Conservation (phyloP, 225 moss, liverwort and hornwort genomes). For the Straminergon stramineum region DNA sequence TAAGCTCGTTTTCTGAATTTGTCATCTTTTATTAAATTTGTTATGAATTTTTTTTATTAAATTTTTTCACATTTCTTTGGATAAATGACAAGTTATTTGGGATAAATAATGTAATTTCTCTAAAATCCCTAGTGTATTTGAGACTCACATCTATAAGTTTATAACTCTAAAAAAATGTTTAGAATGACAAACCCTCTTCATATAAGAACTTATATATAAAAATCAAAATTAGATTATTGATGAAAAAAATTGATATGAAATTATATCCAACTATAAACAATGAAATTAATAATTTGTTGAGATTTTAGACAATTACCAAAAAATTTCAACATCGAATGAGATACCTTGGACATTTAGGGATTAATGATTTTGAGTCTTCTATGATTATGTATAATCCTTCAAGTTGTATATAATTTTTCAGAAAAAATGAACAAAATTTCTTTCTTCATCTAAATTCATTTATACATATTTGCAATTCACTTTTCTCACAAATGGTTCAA, state of each 20-base stretch:
- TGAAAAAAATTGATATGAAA: background rate
- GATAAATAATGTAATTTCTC: rapidly evolving
- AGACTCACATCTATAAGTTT: background rate
- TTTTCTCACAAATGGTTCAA: background rate
- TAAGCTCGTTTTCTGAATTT: background rate
- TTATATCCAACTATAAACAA: background rate
- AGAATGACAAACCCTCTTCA: too few relatives aligned
- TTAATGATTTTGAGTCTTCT: background rate
- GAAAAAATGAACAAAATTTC: rapidly evolving
- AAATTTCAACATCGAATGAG: background rate
- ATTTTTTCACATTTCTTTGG: too few relatives aligned
- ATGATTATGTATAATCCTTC: too few relatives aligned
- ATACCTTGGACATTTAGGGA: background rate
- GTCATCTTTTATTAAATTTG: background rate
- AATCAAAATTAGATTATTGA: background rate
- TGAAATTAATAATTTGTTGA: background rate
- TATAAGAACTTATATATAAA: too few relatives aligned
- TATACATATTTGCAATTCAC: background rate
- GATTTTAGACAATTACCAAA: too few relatives aligned
- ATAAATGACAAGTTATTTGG: background rate
- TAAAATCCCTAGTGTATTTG: background rate
- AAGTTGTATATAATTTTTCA: background rate
- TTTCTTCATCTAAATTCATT: background rate
- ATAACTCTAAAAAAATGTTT: background rate
- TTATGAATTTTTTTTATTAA: too few relatives aligned